Percentiles rank a stretch among this genome's conserved stretches.
These are phyloP conservation scores for Vaucheria bursata DNA, from an alignment of 352 stramenopile genomes.

Conservation along the genomic window DNA sequence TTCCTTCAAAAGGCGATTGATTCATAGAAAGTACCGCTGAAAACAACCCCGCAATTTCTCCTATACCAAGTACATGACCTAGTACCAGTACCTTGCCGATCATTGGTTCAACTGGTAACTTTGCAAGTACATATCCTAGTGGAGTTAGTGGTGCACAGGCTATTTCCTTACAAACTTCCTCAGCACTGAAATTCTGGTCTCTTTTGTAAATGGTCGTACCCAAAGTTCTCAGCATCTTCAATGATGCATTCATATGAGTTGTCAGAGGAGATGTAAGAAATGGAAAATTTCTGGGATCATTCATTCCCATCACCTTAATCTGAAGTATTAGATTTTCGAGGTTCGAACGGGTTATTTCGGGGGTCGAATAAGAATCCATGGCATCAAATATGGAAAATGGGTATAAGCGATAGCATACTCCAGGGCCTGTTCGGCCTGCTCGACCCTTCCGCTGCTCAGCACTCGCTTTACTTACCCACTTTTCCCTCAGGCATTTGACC, in stretches of 20 bases:
- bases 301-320: conserved; percentile 55
- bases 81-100: conserved; percentile 44
- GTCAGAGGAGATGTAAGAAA: conserved; percentile 69
- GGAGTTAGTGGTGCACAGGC: conserved; percentile 29
- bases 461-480: conserved; percentile 54
- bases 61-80: conserved; percentile 33
- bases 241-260: conserved; percentile 61
- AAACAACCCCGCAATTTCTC: conserved; percentile 28
- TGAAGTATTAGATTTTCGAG: conserved; percentile 43
- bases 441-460: conserved; percentile 64
- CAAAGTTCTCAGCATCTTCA: conserved; percentile 45
- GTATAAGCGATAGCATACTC: conserved; percentile 94
- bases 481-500: conserved; percentile 48
- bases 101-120: conserved; percentile 33
- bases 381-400: conserved; percentile 31
- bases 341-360: conserved; percentile 44
- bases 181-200: not conserved
- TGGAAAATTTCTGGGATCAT: conserved; percentile 58
- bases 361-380: conserved; percentile 44
- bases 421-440: conserved; percentile 85
- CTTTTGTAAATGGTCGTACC: conserved; percentile 1
- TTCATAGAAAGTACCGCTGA: conserved; percentile 31
- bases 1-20: conserved; percentile 32
- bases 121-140: conserved; percentile 20
- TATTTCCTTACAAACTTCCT: not conserved